Base-by-base conservation (phyloP, 1,139 yeast genomes). In the Candida smagusa region DNA sequence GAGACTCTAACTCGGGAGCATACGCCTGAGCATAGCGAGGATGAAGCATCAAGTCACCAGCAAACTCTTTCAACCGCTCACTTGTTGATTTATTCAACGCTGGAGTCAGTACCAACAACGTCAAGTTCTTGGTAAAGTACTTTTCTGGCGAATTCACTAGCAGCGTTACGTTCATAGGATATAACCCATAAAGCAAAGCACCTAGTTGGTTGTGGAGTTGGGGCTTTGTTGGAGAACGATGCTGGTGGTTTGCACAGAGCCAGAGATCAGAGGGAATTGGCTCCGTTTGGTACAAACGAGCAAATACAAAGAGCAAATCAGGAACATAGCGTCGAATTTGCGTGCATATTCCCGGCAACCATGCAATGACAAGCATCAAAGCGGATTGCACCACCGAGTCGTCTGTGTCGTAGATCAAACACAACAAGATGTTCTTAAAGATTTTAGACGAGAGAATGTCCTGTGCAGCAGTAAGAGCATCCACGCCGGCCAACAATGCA, bases 261-360 rank as follows among this genome's bases (percentile, higher is more conserved):
- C 23, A 16, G 26, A n/a, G 26, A n/a, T 9, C 26, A 6, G 26
- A 23, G 6, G 26, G 11, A 4, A n/a, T 23, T 6, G 9, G 9
- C 11, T 23, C 26, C 6, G 26, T 23, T 4, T 52, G 38, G 6
- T 47, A 35, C 6, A 76, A 49, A 25, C 85, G 56, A 2, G 76
- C 63, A 42, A 69, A 74, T 1, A 77, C 58, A 1, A 72, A 61
- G 34, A 77, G 63, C 7, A 80, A 45, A 28, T 71, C 73, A 0
- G 77, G 68, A 6, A 79, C 46, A 34, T 58, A 58, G 0, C 52
- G 41, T 1, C 61, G 53, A 3, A 77, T 49, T 12, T 49, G 56
- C 22, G 59, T 57, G 38, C 74, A 65, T 2, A 77, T 54, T 44
- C 76, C 77, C 0, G 87, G 87, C 6, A 80, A 51, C 7, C 74